Evolutionary conservation across 2,329 filamentous ascomycete species (phyloP), one percentile per base, ranked within the genome.

Genomic region (Rhinocladiella mackenziei): DNA sequence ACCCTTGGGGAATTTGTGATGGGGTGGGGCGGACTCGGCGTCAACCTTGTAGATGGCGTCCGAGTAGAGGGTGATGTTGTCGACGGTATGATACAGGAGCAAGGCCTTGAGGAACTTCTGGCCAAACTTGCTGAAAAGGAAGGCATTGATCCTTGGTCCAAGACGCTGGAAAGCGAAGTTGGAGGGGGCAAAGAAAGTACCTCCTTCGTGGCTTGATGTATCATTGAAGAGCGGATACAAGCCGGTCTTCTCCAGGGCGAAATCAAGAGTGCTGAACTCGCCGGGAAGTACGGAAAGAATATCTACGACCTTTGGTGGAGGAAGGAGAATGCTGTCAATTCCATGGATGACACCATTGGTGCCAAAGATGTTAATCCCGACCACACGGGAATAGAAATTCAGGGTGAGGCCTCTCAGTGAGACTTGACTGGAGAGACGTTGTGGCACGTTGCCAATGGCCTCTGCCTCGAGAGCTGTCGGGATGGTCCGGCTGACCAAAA

Each of bases 151-250:
- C 43, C 64, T 72, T 1, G 78, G 75, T 0, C 88, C 87, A 1
- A 96, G 80, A 54, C 78, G 78, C 57, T 75, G 61, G 70, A 91
- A 95, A n/a, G 89, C 89, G 3, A 66, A 68, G 73, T 96, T 95
- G 33, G 76, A 79, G 0, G 89, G 89, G 0, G 84, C 85, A 58
- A 95, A 94, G 49, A 92, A 62, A 2, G 89, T 95, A 28, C 80
- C 80, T 25, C 87, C 87, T 2, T 70, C 64, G 33, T 76, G 71
- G 25, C 68, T 69, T 41, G 66, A 73, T 54, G 74, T 69, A 55
- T 76, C 71, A 41, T 83, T 70, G 45, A 83, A 67, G 37, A 73
- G 74, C 9, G 81, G 68, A 42, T 75, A 73, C 1, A 96, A 75
- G 6, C 84, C 81, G 0, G 87, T 91, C 69, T 85, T 87, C 42